These are phyloP conservation scores for Nigrospora osmanthi DNA, from an alignment of 2,329 filamentous ascomycete genomes.

Conservation along the genomic window DNA sequence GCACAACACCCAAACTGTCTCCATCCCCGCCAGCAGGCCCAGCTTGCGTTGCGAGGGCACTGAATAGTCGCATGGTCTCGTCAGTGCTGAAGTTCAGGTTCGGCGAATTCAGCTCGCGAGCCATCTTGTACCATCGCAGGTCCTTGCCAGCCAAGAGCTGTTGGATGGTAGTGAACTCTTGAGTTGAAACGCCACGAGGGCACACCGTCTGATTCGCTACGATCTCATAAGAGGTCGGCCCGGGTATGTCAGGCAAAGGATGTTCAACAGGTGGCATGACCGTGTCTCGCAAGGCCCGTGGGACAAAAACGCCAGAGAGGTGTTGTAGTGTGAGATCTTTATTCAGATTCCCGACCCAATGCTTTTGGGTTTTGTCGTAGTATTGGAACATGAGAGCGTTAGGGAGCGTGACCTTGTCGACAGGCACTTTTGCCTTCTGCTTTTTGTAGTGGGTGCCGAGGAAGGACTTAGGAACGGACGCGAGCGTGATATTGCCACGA, in stretches of 20 bases:
- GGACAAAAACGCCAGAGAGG: slow-evolving; percentile 11
- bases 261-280: slow-evolving; percentile 7
- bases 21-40: slow-evolving; percentile 32
- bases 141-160: slow-evolving; percentile 34
- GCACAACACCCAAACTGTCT: slow-evolving; percentile 33
- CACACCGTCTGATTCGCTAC: slow-evolving; percentile 41
- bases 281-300: slow-evolving; percentile 7
- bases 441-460: background rate
- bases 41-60: slow-evolving; percentile 44
- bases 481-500: background rate
- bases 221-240: slow-evolving; percentile 46
- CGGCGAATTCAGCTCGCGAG: slow-evolving; percentile 41
- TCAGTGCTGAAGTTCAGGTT: slow-evolving; percentile 54
- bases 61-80: slow-evolving; percentile 39
- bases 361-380: background rate
- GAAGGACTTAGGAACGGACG: background rate
- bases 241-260: slow-evolving; percentile 22
- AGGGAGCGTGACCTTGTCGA: background rate
- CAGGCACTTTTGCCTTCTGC: background rate
- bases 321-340: slow-evolving; percentile 19
- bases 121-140: slow-evolving; percentile 41
- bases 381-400: background rate
- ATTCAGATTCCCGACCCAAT: slow-evolving; percentile 15
- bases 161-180: slow-evolving; percentile 47
- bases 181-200: slow-evolving; percentile 33